Base-by-base conservation (phyloP, 2,329 filamentous ascomycete species). In the Xylaria sp. region DNA sequence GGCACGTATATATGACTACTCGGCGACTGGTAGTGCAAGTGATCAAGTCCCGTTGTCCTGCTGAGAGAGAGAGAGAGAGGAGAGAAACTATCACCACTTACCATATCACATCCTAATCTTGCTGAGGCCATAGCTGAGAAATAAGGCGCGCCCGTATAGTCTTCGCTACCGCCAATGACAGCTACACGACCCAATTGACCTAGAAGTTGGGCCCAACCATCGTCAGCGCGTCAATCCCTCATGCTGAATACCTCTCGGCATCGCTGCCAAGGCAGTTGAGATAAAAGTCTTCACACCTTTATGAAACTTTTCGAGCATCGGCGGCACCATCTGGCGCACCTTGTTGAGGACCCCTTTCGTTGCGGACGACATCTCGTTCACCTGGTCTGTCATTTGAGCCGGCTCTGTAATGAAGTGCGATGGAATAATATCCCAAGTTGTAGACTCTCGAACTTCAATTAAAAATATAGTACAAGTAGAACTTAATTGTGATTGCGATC, bases 41-140 rank as follows among this genome's bases (percentile, higher is more conserved):
- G 15, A 44, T 44, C 31, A 6, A 25, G 20, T 28, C 28, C 28
- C n/a, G 50, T 56, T 4, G 31, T n/a, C 31, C 4, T 25, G 50
- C 15, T 15, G 34, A 9, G 37, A 39, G 15, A 31, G 37, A 10
- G 13, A n/a, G 31, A 28, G 37, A 13, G 13, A 23, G 31, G 20
- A 9, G 59, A n/a, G n/a, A 15, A 41, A 5, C 7, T 5, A 5
- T 37, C 1, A 12, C 8, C 3, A 73, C 82, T 65, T 85, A 95
- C 94, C 93, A 97, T 93, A 78, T 97, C 94, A 77, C 91, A 94
- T 4, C 95, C 96, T 67, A 98, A 83, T 77, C 92, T 90, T 56
- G 96, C 96, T 73, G 94, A 97, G 13, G 96, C 96, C 90, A 98
- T 98, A 73, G 95, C 94, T 23, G 95, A 98, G 83, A 99, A 99